phyloP scores from a whole-genome alignment of 108 stramenopile species.

The Cylindrotheca fusiformis region DNA sequence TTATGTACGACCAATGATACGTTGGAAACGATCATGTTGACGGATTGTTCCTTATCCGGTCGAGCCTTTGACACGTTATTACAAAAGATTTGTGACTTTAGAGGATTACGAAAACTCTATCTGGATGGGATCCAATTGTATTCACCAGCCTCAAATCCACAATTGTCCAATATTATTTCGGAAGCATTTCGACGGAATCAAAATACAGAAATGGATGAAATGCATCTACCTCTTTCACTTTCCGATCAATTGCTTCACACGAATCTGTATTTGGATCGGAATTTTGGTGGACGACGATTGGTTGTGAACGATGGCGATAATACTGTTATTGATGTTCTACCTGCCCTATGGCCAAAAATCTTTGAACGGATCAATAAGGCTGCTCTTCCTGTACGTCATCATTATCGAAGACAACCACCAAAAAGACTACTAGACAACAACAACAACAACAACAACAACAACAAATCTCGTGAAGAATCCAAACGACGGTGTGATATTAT shows the following conservation, averaged over 20 bases:
- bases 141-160: background rate
- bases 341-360: background rate
- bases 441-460: no score
- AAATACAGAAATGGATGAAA: background rate
- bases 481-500: background rate
- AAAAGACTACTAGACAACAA: no score
- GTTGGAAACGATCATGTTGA: background rate
- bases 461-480: no score
- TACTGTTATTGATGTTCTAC: background rate
- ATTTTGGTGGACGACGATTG: background rate
- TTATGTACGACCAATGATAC: background rate
- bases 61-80: background rate
- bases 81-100: background rate
- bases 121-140: background rate
- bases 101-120: background rate
- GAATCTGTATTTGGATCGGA: background rate
- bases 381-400: background rate
- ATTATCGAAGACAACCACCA: no score
- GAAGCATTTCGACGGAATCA: background rate
- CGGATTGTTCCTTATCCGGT: background rate
- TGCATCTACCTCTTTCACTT: background rate
- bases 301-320: background rate
- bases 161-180: background rate
- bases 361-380: background rate
- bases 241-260: background rate